Base-by-base conservation (phyloP, 2,329 filamentous ascomycete genomes). In the Alternaria postmessia region DNA sequence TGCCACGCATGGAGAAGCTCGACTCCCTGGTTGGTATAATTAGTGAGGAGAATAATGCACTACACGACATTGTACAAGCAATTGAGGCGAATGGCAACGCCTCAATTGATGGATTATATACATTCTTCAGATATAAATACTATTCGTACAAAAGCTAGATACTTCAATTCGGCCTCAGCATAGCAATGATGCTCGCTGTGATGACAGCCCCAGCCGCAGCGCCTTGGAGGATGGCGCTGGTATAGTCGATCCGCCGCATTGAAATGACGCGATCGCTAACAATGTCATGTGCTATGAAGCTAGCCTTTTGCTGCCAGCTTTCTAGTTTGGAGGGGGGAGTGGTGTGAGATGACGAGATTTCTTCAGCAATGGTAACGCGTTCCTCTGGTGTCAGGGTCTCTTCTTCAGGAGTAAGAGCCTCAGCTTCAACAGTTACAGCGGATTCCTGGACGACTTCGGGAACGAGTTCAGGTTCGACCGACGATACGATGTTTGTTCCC, bases 251-350 rank as follows among this genome's bases (percentile, higher is more conserved):
- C 59, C 80, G 78, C 39, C 80, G 79, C 48, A 84, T 75, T 16
- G 80, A 79, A 51, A 83, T 76, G 32, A 76, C 49, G 22, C 80
- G 75, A 49, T 83, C 80, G 67, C 81, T 83, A 65, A 83, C 77
- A 4, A 80, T 65, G 42, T 80, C 78, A 34, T 74, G 62, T 28
- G 70, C 69, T 44, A 67, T 61, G 11, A 64, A 61, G 9, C 54
- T 59, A 20, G 69, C 58, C 34, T 59, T 74, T 34, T 67, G 58
- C 44, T 69, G 70, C 73, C 69, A 75, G 5, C 64, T 59, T 14
- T 64, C 59, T 4, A 62, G 32, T 20, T 56, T 61, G n/a, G 51
- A 47, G 28, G 39, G 54, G n/a, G 62, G 57, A 46, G 53, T 59
- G 4, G 62, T 52, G 28, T 22, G 58, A 7, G 57, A 59, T 14